Evolutionary conservation across 2,329 filamentous ascomycete genomes (phyloP), one percentile per base, ranked within the genome.

Genomic region (Colletotrichum sansevieriae): DNA sequence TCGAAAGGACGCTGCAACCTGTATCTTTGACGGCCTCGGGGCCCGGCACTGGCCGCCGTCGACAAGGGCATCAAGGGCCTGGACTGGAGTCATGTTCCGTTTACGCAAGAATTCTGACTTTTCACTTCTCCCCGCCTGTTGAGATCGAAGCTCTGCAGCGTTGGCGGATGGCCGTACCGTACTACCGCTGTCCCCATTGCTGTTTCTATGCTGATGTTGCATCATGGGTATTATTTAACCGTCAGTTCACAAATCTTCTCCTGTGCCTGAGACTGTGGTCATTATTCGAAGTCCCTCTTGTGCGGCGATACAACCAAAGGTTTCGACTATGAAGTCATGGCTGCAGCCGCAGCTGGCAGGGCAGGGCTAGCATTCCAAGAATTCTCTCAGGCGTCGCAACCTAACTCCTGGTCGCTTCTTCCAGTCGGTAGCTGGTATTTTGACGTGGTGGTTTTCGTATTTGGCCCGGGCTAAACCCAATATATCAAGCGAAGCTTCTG

Each of bases 301-400:
- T 37, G 51, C 22, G 43, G 41, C 43, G 58, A 62, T 56, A 54
- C 39, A 12, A 22, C 43, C 15, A 29, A 61, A 61, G 15, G 47
- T 65, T 68, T 51, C 22, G 43, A 18, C 62, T 62, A 65, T 65
- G 60, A 61, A 60, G 65, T 68, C 65, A 68, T 68, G 47, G 47
- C 41, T 18, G 22, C 41, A 25, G 22, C 41, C 43, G 55, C 46
- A 47, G 65, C 33, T 47, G 41, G 54, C 65, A 33, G 9, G 18
- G 33, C 39, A 59, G 41, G 60, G 35, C 22, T 13, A 56, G 20
- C 41, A 41, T 65, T 43, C 12, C 29, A 54, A 44, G 65, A 47
- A 64, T 33, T 12, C 29, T 18, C n/a, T 18, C 18, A 18, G 18
- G 18, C 49, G 62, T 65, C 43, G 62, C 47, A 51, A 22, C 11